A percentile compares a stretch with the other conserved stretches of the same genome.
Conservation (phyloP, 352 stramenopile genomes). For the Thraustochytrium striatum region DNA sequence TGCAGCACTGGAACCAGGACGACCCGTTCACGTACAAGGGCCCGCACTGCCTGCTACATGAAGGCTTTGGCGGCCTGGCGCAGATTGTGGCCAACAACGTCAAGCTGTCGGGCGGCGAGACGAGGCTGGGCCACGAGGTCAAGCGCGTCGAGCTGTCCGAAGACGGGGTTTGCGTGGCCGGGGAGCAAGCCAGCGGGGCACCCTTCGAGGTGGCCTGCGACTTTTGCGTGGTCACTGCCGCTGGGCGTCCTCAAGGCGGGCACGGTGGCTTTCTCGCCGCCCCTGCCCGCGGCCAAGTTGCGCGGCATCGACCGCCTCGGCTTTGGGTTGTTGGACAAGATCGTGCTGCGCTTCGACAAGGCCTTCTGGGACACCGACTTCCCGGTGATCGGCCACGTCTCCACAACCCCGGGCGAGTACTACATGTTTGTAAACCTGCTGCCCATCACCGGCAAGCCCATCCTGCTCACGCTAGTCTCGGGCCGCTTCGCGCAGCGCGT, state of each 20-base stretch:
- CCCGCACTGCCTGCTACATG: constrained; percentile 65
- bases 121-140: constrained; percentile 33
- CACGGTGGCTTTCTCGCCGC: constrained; percentile 50
- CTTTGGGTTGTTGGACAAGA: constrained; percentile 72
- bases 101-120: constrained; percentile 47
- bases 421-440: constrained; percentile 24
- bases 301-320: constrained; percentile 65
- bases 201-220: constrained; percentile 59
- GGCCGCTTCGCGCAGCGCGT: constrained; percentile 65
- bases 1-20: constrained; percentile 72
- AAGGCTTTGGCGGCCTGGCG: constrained; percentile 61
- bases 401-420: constrained; percentile 9
- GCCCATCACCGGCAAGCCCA: constrained; percentile 50
- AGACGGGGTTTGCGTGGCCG: background rate
- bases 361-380: constrained; percentile 37
- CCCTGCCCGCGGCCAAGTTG: constrained; percentile 56
- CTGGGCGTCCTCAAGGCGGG: constrained; percentile 65
- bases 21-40: constrained; percentile 71
- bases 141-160: background rate
- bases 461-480: constrained; percentile 68
- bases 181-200: background rate
- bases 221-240: constrained; percentile 65
- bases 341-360: constrained; percentile 60
- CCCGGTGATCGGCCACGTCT: constrained; percentile 7
- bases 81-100: constrained; percentile 39